Conservation (phyloP, 768 basidiomycete genomes). For the Boletus subcaerulescens region DNA sequence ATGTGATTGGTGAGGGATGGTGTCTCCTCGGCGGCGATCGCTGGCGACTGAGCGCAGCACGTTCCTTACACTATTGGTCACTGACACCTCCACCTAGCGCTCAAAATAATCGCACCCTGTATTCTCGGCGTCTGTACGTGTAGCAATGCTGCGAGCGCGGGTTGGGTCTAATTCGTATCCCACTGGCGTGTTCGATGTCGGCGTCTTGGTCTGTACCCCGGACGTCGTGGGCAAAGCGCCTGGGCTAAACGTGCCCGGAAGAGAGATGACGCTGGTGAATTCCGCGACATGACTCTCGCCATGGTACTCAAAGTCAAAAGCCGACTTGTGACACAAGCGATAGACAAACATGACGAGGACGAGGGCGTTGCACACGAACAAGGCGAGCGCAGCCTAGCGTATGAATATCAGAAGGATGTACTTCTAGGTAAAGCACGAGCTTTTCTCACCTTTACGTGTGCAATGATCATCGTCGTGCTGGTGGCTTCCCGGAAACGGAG, state of each 20-base stretch:
- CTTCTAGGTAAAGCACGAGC: background rate
- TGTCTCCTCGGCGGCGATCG: no score
- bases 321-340: slow-evolving; percentile 8
- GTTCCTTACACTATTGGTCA: no score
- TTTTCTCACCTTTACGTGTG: slow-evolving; percentile 21
- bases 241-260: slow-evolving; percentile 12
- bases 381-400: slow-evolving; percentile 16
- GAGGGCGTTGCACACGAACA: slow-evolving; percentile 22
- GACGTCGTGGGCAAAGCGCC: background rate
- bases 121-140: background rate
- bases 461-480: slow-evolving; percentile 12
- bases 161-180: background rate
- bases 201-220: background rate
- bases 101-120: background rate
- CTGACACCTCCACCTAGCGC: background rate
- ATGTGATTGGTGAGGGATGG: no score
- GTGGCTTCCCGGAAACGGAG: slow-evolving; percentile 14
- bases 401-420: background rate
- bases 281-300: background rate
- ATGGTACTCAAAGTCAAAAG: background rate
- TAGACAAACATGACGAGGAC: slow-evolving; percentile 17
- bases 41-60: no score
- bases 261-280: slow-evolving; percentile 18
- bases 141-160: no score
- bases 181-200: background rate